Percentiles rank a stretch among this genome's conserved stretches.
phyloP scores from a whole-genome alignment of 164 flowering plant genomes.

The Platanus orientalis region DNA sequence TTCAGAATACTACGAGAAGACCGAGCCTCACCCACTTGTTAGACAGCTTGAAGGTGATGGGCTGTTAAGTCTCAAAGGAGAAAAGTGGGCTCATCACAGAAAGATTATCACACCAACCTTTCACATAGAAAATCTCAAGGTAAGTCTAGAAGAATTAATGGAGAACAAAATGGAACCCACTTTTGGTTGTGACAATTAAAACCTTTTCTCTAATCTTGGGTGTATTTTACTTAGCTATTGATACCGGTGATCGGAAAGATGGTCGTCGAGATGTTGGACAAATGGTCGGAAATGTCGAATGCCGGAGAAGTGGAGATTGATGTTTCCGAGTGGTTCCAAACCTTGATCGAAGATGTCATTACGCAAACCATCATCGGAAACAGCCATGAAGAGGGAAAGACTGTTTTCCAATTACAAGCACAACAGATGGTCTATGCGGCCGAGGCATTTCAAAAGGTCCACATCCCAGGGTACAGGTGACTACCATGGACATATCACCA shows the following conservation, averaged over 20 bases:
- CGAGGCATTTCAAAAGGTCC: constrained; percentile 20
- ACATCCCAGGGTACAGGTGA: constrained; percentile 24
- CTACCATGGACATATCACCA: no score
- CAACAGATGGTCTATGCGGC: constrained; percentile 14
- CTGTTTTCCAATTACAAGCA: constrained; percentile 21
- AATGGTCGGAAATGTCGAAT: constrained; percentile 42
- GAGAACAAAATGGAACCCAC: neutral
- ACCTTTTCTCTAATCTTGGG: neutral
- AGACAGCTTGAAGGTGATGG: constrained; percentile 97
- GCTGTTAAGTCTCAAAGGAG: constrained; percentile 83
- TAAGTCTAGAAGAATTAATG: constrained; percentile 16
- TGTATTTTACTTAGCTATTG: constrained; percentile 36
- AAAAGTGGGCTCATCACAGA: constrained; percentile 97
- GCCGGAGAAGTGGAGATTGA: constrained; percentile 75
- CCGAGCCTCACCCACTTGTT: constrained; percentile 77
- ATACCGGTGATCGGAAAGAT: constrained; percentile 78
- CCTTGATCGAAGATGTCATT: constrained; percentile 25
- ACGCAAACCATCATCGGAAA: constrained; percentile 15
- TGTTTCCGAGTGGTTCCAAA: constrained; percentile 70
- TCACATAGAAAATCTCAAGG: constrained; percentile 95
- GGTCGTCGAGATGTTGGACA: constrained; percentile 62
- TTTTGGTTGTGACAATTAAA: no score
- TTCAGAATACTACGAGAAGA: constrained; percentile 79
- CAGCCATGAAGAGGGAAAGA: constrained; percentile 18
- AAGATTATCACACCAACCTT: constrained; percentile 86